Evolutionary conservation across 1,139 yeast genomes (phyloP).

Genomic region (Scheffersomyces stambukii): DNA sequence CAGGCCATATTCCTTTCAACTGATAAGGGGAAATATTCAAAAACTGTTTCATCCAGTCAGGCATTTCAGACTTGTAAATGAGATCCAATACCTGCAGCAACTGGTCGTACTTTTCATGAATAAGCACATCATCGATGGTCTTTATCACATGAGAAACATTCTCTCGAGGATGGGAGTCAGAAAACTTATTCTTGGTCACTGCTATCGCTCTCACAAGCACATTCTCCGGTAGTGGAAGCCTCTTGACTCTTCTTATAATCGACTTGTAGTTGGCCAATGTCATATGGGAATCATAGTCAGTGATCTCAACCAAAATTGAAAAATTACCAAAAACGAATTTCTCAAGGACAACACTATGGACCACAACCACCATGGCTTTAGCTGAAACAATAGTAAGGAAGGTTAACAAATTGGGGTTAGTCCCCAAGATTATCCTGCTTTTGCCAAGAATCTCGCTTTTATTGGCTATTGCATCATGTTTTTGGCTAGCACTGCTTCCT

Average conservation of each 20-base stretch:
- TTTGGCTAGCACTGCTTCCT: slow-evolving; percentile 71
- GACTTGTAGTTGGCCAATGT: slow-evolving; percentile 9
- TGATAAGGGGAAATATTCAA: slow-evolving; percentile 15
- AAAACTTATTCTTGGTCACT: too few relatives aligned
- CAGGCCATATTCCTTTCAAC: slow-evolving; percentile 31
- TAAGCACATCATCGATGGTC: slow-evolving; percentile 22
- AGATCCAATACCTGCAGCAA: slow-evolving; percentile 25
- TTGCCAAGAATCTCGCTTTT: slow-evolving; percentile 64
- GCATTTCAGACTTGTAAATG: slow-evolving; percentile 20
- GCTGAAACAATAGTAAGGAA: slow-evolving; percentile 51
- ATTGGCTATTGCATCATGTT: slow-evolving; percentile 55
- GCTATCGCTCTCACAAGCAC: neutral
- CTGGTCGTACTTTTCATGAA: slow-evolving; percentile 22
- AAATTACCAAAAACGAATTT: slow-evolving; percentile 2
- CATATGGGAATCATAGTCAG: neutral
- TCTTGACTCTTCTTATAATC: slow-evolving; percentile 7
- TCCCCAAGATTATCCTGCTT: slow-evolving; percentile 51
- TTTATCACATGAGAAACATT: too few relatives aligned
- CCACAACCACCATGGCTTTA: slow-evolving; percentile 58
- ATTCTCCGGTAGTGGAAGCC: slow-evolving; percentile 8
- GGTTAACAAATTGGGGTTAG: slow-evolving; percentile 53
- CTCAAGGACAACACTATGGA: slow-evolving; percentile 1
- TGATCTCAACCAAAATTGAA: neutral
- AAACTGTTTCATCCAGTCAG: slow-evolving; percentile 21
- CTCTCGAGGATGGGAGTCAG: too few relatives aligned